Base-by-base conservation (phyloP, 768 basidiomycete species). In the Tephrocybe sp. region DNA sequence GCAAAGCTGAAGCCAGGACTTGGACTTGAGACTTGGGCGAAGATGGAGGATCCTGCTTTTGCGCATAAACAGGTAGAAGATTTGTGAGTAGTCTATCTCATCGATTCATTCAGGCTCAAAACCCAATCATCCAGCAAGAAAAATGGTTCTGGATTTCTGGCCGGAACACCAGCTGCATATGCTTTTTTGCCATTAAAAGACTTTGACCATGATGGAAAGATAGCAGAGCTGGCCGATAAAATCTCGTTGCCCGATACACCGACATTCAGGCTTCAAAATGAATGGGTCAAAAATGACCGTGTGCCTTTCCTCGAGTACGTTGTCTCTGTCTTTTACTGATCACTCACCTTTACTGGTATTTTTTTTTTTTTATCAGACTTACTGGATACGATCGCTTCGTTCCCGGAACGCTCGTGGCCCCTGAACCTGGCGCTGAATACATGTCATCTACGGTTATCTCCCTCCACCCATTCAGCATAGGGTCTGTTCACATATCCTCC, bases 391-490 rank as follows among this genome's bases (percentile, higher is more conserved):
- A 24, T 9, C 13, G 16, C 12, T 35, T 26, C 15, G n/a, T 47
- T 9, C 41, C 24, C 4, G 28, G 39, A 35, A 1, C n/a, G 2
- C 19, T 31, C 3, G 35, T 2, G 26, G 40, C 16, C 5, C 52
- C 57, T 9, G 53, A 63, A 26, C 28, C 37, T 2, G 62, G 63
- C 1, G 61, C 56, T 28, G 52, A 38, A 15, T 67, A 67, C 34
- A 42, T 44, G 16, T 53, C 64, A 1, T 26, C 64, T 8, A n/a
- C 53, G 12, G 6, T 56, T 9, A 46, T 47, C 16, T 53, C 70
- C 1, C 65, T 66, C 43, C 71, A 69, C 52, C 68, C 73, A 5
- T 64, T 70, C 54, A 65, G 68, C 28, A 63, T 72, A 18, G 78
- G 78, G 7, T 63, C 61, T 12, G 65, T 78, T 34, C 64, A 65